phyloP scores from a whole-genome alignment of 805 yeast genomes.

The Kodamaea restingae region DNA sequence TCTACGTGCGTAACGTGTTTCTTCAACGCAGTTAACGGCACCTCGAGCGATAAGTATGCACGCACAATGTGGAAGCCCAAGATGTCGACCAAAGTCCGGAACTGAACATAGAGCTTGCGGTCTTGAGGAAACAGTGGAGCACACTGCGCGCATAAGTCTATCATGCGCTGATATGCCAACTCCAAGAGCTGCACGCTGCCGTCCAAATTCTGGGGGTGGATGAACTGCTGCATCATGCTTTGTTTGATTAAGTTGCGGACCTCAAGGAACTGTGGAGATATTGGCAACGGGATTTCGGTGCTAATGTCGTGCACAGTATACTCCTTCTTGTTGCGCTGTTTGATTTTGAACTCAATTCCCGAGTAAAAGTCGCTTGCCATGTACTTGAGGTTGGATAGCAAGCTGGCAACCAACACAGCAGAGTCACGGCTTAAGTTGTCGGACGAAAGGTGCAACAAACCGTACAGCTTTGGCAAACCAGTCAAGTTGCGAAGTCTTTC shows the following conservation, averaged over 20 bases:
- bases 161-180: conserved; percentile 28
- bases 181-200: conserved; percentile 27
- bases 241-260: conserved; percentile 36
- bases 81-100: conserved; percentile 53
- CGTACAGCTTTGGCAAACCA: conserved; percentile 27
- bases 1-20: conserved; percentile 64
- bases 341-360: conserved; percentile 27
- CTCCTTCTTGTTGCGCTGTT: conserved; percentile 34
- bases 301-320: conserved; percentile 29
- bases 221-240: conserved; percentile 30
- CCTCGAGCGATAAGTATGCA: conserved; percentile 54
- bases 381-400: conserved; percentile 27
- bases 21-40: conserved; percentile 54
- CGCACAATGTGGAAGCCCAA: conserved; percentile 61
- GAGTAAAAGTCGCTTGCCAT: conserved; percentile 33
- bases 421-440: conserved; percentile 23
- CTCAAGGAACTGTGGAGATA: conserved; percentile 37
- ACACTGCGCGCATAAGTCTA: conserved; percentile 20
- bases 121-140: conserved; percentile 26
- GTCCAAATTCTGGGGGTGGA: conserved; percentile 32
- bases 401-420: conserved; percentile 27
- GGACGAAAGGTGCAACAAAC: conserved; percentile 24
- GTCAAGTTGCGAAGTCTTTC: conserved; percentile 24
- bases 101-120: conserved; percentile 22
- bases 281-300: conserved; percentile 24